Conservation (phyloP, 1,284 basidiomycete genomes). For the Taiwanofungus camphoratus region DNA sequence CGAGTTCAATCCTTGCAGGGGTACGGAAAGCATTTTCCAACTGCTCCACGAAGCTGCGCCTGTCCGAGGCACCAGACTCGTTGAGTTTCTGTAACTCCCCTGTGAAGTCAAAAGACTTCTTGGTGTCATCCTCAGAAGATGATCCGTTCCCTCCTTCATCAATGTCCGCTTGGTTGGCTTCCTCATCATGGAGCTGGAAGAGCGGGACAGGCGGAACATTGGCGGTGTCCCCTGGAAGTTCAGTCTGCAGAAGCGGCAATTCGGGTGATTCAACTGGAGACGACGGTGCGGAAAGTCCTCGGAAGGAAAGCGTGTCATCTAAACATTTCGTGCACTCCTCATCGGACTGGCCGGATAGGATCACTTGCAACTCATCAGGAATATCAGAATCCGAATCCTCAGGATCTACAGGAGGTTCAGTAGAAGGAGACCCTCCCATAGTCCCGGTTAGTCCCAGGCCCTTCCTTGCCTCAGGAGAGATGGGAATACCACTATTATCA, state of each 20-base stretch:
- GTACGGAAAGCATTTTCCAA: conserved; percentile 73
- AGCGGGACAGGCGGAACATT: conserved; percentile 49
- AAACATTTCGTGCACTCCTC: too few species aligned
- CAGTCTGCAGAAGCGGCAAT: too few species aligned
- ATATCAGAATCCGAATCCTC: conserved; percentile 70
- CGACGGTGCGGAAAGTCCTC: conserved; percentile 27
- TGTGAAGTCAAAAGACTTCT: conserved; percentile 83
- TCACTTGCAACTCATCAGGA: conserved; percentile 62
- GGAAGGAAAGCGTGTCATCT: conserved; percentile 27
- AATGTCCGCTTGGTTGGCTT: conserved; percentile 38
- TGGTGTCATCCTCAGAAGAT: conserved; percentile 55
- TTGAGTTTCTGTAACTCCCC: conserved; percentile 69
- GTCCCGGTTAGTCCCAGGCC: conserved; percentile 57
- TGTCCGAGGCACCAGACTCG: conserved; percentile 58
- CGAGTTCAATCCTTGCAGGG: conserved; percentile 57
- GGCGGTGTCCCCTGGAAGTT: too few species aligned
- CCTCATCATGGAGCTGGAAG: conserved; percentile 38
- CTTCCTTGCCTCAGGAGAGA: conserved; percentile 44
- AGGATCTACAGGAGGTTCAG: conserved; percentile 39
- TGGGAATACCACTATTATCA: conserved; percentile 31
- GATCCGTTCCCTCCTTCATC: conserved; percentile 33
- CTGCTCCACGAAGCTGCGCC: conserved; percentile 77
- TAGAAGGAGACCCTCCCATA: conserved; percentile 52
- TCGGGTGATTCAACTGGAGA: too few species aligned
- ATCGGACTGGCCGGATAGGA: conserved; percentile 48